A percentile compares a stretch with the other conserved stretches of the same genome.
Evolutionary conservation across 2,329 filamentous ascomycete species (phyloP).

Genomic region (Didymella glomerata): DNA sequence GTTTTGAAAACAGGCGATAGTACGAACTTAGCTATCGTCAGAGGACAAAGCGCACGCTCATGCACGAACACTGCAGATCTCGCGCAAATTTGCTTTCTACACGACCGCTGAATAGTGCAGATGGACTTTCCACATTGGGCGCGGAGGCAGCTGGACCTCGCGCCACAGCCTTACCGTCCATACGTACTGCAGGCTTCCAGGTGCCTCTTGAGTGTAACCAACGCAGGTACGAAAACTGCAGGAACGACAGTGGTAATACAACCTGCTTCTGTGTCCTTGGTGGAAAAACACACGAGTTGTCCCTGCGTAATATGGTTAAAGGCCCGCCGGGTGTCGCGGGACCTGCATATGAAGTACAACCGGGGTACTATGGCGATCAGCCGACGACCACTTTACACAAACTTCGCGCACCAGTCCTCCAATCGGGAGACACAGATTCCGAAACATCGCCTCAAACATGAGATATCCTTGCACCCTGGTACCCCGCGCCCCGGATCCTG

Average conservation of each 20-base stretch:
- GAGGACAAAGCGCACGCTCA: neutral
- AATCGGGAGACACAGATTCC: neutral
- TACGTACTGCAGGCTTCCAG: no score
- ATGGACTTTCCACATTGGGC: no score
- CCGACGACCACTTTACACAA: constrained; percentile 4
- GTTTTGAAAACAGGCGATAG: no score
- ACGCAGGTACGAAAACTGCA: neutral
- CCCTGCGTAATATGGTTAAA: constrained; percentile 19
- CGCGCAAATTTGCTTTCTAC: no score
- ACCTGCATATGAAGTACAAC: constrained; percentile 15
- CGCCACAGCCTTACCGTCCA: no score
- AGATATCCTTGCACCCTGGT: neutral
- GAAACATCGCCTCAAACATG: neutral
- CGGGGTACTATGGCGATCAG: constrained; percentile 13
- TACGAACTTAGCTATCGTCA: no score
- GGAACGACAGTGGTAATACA: neutral
- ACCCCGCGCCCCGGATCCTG: constrained; percentile 3
- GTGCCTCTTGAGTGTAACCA: neutral
- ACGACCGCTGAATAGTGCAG: no score
- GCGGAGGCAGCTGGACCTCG: no score
- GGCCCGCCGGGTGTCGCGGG: constrained; percentile 20
- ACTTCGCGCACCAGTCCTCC: neutral
- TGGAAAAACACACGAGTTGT: constrained; percentile 7
- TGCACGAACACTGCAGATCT: neutral
- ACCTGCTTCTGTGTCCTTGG: constrained; percentile 4